These are phyloP conservation scores for Patellifolia procumbens DNA, from an alignment of 179 eudicot species.

Conservation along the genomic window DNA sequence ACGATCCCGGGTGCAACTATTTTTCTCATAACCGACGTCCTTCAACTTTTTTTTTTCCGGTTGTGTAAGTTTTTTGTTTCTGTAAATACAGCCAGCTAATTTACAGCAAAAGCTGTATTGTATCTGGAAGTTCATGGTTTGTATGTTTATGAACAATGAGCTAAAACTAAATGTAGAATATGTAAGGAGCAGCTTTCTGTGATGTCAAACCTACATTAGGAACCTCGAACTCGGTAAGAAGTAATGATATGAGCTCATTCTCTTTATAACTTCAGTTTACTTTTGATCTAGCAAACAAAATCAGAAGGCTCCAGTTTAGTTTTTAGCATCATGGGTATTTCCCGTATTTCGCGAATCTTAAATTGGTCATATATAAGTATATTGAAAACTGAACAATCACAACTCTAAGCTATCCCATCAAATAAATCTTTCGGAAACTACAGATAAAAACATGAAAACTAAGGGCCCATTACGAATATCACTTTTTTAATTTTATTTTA, in stretches of 20 bases:
- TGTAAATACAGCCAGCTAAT: slow-evolving; percentile 22
- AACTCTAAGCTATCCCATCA: too few species aligned
- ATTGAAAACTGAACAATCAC: too few species aligned
- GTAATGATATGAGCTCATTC: neutral
- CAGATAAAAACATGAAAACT: too few species aligned
- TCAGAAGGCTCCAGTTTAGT: too few species aligned
- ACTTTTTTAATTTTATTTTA: too few species aligned
- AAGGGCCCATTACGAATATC: too few species aligned
- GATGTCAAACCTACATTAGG: neutral
- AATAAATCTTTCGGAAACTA: too few species aligned
- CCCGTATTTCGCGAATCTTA: too few species aligned
- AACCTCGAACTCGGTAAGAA: neutral
- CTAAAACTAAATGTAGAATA: neutral
- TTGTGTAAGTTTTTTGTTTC: slow-evolving; percentile 1
- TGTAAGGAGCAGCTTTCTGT: neutral
- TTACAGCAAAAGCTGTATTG: slow-evolving; percentile 7
- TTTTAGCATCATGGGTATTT: too few species aligned
- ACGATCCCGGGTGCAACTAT: neutral
- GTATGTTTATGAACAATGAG: slow-evolving; percentile 4
- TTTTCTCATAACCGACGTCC: neutral
- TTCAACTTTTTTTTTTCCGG: neutral
- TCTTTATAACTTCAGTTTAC: neutral
- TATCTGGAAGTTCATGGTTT: slow-evolving; percentile 3
- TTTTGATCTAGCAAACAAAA: too few species aligned
- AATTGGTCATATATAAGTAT: too few species aligned